phyloP scores from a whole-genome alignment of 2,329 filamentous ascomycete species.

The Fusarium anguioides region DNA sequence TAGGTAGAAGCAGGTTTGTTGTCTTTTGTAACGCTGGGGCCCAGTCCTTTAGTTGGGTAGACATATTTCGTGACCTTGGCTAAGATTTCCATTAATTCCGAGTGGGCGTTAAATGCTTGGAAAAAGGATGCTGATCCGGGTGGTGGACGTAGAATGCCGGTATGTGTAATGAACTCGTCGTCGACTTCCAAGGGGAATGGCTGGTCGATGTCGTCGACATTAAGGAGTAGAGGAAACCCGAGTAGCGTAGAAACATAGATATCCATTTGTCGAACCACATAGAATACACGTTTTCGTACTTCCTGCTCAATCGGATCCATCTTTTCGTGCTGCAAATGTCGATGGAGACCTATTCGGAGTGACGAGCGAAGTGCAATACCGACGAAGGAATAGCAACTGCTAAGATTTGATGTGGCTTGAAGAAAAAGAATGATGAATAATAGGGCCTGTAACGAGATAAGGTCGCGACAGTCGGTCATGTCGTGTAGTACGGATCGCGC shows the following conservation, averaged over 20 bases:
- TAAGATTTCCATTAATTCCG: constrained; percentile 71
- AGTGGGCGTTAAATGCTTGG: constrained; percentile 74
- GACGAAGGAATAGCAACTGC: constrained; percentile 82
- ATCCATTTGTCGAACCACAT: constrained; percentile 76
- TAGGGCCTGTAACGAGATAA: constrained; percentile 78
- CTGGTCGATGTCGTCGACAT: constrained; percentile 74
- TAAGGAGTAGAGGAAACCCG: constrained; percentile 72
- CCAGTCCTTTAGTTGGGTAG: constrained; percentile 70
- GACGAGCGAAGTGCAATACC: constrained; percentile 81
- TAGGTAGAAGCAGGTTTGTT: constrained; percentile 63
- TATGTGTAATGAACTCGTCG: constrained; percentile 73
- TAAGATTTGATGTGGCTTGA: constrained; percentile 81
- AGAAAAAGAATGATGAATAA: constrained; percentile 85
- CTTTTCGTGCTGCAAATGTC: constrained; percentile 72
- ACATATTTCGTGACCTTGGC: constrained; percentile 73
- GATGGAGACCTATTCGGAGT: constrained; percentile 82
- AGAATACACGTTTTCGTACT: constrained; percentile 72
- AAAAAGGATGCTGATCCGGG: constrained; percentile 68
- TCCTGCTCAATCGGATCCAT: constrained; percentile 73
- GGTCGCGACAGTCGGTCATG: constrained; percentile 76
- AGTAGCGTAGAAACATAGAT: constrained; percentile 75
- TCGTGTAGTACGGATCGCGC: constrained; percentile 74
- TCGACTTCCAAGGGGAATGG: constrained; percentile 72
- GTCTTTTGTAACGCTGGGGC: constrained; percentile 58
- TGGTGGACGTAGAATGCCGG: constrained; percentile 66